phyloP scores from a whole-genome alignment of 2,329 filamentous ascomycete genomes.

The Neonectria punicea region DNA sequence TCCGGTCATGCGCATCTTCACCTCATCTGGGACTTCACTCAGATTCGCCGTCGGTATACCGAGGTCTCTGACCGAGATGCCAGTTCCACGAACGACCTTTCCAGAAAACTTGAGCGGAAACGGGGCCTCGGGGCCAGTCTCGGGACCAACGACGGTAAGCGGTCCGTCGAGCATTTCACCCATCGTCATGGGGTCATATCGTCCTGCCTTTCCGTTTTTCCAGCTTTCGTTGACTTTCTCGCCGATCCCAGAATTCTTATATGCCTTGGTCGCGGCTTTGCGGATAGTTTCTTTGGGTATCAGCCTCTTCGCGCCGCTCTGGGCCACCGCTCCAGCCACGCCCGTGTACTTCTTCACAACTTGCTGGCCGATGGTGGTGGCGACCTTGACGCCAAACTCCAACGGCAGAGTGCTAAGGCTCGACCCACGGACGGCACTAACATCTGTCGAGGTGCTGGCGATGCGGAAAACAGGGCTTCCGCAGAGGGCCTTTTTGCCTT shows the following conservation, averaged over 20 bases:
- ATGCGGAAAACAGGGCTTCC: conserved; percentile 75
- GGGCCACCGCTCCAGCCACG: conserved; percentile 51
- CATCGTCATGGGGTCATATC: conserved; percentile 50
- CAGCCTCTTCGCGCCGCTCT: conserved; percentile 52
- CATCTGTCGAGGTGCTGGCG: conserved; percentile 71
- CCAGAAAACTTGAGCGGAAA: conserved; percentile 65
- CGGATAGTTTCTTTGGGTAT: conserved; percentile 47
- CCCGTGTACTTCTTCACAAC: conserved; percentile 57
- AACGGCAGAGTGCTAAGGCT: conserved; percentile 72
- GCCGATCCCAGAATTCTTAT: conserved; percentile 43
- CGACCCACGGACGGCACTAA: conserved; percentile 71
- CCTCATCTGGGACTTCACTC: conserved; percentile 59
- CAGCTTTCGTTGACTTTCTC: conserved; percentile 47
- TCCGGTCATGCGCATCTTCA: conserved; percentile 65
- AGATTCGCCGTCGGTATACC: conserved; percentile 67
- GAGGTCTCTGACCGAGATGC: conserved; percentile 51
- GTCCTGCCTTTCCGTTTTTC: conserved; percentile 50
- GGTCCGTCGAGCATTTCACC: conserved; percentile 47
- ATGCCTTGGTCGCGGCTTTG: conserved; percentile 54
- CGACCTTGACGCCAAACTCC: conserved; percentile 70
- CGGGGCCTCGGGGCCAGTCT: conserved; percentile 62
- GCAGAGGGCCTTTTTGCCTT: conserved; percentile 66
- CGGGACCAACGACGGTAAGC: conserved; percentile 55
- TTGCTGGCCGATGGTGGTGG: conserved; percentile 59
- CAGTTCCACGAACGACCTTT: conserved; percentile 58